Evolutionary conservation across 2,329 filamentous ascomycete species (phyloP).

Genomic region (Xylariaceae sp.): DNA sequence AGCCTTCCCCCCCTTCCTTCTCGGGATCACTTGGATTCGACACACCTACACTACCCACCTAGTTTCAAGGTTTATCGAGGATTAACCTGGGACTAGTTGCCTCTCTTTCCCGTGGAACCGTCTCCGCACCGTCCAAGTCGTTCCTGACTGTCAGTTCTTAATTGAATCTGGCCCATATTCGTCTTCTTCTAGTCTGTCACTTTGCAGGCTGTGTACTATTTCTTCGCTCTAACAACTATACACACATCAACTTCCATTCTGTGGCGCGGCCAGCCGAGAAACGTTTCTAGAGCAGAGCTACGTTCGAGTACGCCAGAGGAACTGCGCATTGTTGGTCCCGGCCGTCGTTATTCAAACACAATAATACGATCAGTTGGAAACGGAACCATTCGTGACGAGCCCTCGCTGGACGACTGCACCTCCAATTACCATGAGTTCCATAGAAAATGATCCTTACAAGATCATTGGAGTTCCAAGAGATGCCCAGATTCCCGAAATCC

Average conservation of each 20-base stretch:
- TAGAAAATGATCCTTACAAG: constrained; percentile 71
- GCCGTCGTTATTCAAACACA: constrained; percentile 23
- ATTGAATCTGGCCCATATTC: constrained; percentile 29
- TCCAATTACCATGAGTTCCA: constrained; percentile 41
- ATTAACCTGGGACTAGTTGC: constrained; percentile 17
- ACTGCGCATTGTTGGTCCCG: constrained; percentile 5
- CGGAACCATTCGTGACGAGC: constrained; percentile 9
- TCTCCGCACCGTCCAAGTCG: constrained; percentile 12
- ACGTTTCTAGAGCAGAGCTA: too few species aligned
- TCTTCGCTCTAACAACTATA: constrained; percentile 7
- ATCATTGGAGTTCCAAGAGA: constrained; percentile 67
- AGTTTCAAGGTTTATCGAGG: constrained; percentile 9
- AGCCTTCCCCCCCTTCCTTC: constrained; percentile 1
- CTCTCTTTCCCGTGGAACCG: constrained; percentile 17
- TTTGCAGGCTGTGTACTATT: constrained; percentile 23
- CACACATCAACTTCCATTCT: constrained; percentile 9
- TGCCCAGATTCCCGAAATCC: constrained; percentile 66
- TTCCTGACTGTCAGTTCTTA: constrained; percentile 29
- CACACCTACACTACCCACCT: constrained; percentile 2
- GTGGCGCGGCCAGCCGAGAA: constrained; percentile 21
- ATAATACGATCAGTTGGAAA: constrained; percentile 10
- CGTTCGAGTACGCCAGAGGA: too few species aligned
- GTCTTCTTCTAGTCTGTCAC: constrained; percentile 6
- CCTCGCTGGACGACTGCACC: constrained; percentile 17
- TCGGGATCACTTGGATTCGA: constrained; percentile 1